Conservation (phyloP, 73 alveolate species). For the Paramecium tetraurelia region DNA sequence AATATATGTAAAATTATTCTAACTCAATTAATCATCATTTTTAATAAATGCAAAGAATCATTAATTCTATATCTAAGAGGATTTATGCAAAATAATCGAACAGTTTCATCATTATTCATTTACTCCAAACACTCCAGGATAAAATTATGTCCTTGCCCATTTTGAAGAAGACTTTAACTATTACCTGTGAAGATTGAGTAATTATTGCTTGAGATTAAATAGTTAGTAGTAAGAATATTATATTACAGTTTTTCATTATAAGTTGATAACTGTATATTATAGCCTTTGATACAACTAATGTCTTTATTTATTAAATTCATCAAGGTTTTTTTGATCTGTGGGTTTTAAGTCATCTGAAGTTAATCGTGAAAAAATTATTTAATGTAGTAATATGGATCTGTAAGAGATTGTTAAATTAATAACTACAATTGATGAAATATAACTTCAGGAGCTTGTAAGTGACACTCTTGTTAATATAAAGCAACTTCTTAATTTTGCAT, state of each 20-base stretch:
- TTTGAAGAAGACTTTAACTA: background rate
- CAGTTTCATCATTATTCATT: constrained; percentile 7
- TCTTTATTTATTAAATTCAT: constrained; percentile 3
- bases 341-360: background rate
- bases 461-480: background rate
- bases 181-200: background rate
- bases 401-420: background rate
- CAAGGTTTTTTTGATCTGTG: background rate
- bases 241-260: background rate
- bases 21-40: background rate
- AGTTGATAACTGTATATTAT: background rate
- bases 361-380: constrained; percentile 11
- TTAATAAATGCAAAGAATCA: background rate
- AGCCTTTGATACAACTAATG: background rate
- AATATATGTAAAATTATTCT: background rate
- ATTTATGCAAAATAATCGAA: constrained; percentile 10
- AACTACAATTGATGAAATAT: background rate
- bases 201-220: background rate
- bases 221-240: background rate
- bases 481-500: background rate
- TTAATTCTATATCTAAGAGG: constrained; percentile 12
- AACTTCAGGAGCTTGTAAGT: background rate
- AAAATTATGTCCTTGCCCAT: background rate
- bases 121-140: background rate
- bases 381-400: background rate